A percentile compares a stretch with the other conserved stretches of the same genome.
phyloP scores from a whole-genome alignment of 148 eudicot genomes.

The Persicaria tinctoria region DNA sequence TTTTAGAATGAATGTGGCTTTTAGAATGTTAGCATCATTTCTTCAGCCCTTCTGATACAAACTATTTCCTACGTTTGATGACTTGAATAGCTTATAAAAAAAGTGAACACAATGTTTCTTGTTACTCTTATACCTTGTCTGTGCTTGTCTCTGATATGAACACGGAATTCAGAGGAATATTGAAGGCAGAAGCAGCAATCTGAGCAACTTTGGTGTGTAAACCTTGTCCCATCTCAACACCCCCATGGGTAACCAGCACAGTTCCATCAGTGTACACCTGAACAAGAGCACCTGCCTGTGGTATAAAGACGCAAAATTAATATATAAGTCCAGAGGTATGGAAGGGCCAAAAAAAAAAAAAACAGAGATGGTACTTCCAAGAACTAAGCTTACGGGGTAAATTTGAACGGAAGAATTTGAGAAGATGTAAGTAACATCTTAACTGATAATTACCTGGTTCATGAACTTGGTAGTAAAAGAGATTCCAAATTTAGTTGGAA shows the following conservation, averaged over 20 bases:
- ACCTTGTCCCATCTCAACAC: conserved; percentile 99
- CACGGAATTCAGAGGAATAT: conserved; percentile 78
- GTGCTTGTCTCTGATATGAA: conserved; percentile 99
- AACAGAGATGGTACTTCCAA: not conserved
- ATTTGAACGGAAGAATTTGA: not conserved
- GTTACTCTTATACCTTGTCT: conserved; percentile 61
- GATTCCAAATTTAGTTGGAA: conserved; percentile 93
- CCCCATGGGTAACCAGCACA: conserved; percentile 93
- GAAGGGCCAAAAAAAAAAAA: too few species aligned
- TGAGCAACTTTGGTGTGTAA: conserved; percentile 97
- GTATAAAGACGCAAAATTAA: not conserved
- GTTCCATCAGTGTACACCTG: conserved; percentile 99
- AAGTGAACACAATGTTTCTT: conserved; percentile 1
- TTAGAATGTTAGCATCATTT: not conserved
- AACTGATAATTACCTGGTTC: conserved; percentile 69
- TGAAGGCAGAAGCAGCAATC: conserved; percentile 87
- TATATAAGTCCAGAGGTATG: not conserved
- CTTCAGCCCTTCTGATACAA: not conserved
- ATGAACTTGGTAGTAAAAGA: conserved; percentile 85
- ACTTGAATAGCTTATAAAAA: not conserved
- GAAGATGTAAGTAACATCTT: not conserved
- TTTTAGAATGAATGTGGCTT: not conserved
- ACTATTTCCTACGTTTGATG: not conserved
- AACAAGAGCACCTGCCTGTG: conserved; percentile 97
- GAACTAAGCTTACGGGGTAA: not conserved